Conservation (phyloP, 345 rosid species). For the Schrenkiella parvula region DNA sequence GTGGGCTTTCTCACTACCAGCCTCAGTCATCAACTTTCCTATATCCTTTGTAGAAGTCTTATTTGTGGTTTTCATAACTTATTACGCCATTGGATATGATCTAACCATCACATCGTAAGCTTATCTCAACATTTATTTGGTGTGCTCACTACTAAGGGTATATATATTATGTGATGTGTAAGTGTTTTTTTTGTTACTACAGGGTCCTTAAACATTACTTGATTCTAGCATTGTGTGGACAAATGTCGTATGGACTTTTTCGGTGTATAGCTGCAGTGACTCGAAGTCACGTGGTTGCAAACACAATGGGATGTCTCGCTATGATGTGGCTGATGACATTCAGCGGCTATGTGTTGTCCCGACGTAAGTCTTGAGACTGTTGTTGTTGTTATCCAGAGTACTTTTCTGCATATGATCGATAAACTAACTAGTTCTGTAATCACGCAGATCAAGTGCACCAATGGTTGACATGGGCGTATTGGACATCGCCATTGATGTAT, state of each 20-base stretch:
- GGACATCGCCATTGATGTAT: constrained; percentile 70
- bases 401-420: background rate
- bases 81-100: constrained; percentile 57
- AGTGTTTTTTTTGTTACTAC: background rate
- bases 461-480: constrained; percentile 74
- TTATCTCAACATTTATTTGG: background rate
- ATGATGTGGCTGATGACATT: constrained; percentile 37
- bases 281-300: constrained; percentile 43
- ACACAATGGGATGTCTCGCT: constrained; percentile 37
- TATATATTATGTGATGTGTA: background rate
- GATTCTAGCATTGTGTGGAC: constrained; percentile 36
- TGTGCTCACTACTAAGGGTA: background rate
- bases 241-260: constrained; percentile 41
- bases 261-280: constrained; percentile 43
- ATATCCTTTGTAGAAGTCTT: constrained; percentile 52
- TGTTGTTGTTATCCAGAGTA: background rate
- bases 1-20: constrained; percentile 60
- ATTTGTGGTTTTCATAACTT: constrained; percentile 46
- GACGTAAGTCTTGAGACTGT: constrained; percentile 23
- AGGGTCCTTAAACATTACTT: constrained; percentile 43
- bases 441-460: constrained; percentile 43
- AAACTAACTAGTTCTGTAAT: constrained; percentile 1
- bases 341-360: constrained; percentile 43
- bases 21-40: constrained; percentile 53
- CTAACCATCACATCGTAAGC: constrained; percentile 42